phyloP scores from a whole-genome alignment of 1,284 basidiomycete genomes.

The Leucoagaricus sp. region DNA sequence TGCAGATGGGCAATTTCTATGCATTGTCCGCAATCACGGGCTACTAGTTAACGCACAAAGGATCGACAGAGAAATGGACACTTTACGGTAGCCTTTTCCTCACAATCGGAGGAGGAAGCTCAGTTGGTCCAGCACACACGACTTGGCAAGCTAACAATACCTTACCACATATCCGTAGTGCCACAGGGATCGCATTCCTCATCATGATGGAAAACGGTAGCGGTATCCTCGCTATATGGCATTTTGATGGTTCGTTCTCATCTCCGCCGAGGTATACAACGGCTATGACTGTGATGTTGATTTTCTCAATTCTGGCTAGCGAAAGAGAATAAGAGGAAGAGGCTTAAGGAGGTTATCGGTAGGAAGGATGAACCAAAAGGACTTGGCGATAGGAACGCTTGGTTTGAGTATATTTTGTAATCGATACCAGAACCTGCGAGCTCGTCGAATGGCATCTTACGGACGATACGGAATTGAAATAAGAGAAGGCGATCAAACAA shows the following conservation, averaged over 20 bases:
- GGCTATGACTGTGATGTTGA: conserved; percentile 32
- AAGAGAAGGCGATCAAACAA: no score
- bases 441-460: no score
- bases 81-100: conserved; percentile 1
- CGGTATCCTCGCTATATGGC: conserved; percentile 54
- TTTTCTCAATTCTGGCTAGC: conserved; percentile 31
- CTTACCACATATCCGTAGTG: not conserved
- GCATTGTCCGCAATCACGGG: not conserved
- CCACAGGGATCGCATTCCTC: conserved; percentile 44
- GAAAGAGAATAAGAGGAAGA: conserved; percentile 25
- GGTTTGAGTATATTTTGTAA: conserved; percentile 22
- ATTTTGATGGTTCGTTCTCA: conserved; percentile 45
- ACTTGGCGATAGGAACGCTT: conserved; percentile 22
- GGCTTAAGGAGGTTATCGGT: not conserved
- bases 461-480: no score
- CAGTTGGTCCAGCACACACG: not conserved
- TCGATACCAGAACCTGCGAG: not conserved
- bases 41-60: not conserved
- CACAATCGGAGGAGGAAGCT: not conserved
- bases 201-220: conserved; percentile 48
- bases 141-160: not conserved
- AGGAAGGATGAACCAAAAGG: conserved; percentile 20
- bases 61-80: not conserved
- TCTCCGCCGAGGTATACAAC: conserved; percentile 31
- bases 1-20: not conserved